Conservation (phyloP, 345 rosid species). For the Populus pruinosa region DNA sequence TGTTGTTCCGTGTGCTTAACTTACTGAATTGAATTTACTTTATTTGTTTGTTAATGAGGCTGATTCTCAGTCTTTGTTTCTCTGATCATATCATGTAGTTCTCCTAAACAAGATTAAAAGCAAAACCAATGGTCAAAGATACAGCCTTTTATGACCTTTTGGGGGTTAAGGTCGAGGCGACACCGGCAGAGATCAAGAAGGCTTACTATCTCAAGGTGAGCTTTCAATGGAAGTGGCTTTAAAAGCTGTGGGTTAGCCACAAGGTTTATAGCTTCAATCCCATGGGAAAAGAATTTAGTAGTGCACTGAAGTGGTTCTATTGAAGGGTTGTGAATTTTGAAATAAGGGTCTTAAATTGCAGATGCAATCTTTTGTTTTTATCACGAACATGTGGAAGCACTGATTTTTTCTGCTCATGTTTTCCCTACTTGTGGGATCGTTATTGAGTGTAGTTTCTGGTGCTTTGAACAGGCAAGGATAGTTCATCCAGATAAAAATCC, state of each 20-base stretch:
- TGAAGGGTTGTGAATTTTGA: background rate
- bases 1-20: background rate
- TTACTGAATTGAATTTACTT: background rate
- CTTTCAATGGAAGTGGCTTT: background rate
- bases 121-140: constrained; percentile 59
- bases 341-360: background rate
- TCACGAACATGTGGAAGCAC: background rate
- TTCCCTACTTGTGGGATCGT: background rate
- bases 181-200: constrained; percentile 79
- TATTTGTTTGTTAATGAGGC: background rate
- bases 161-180: constrained; percentile 67
- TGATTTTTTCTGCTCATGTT: background rate
- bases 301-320: background rate
- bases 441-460: background rate
- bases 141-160: constrained; percentile 63
- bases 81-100: background rate
- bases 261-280: background rate
- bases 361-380: background rate
- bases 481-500: constrained; percentile 98
- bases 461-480: constrained; percentile 61
- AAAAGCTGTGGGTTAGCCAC: background rate
- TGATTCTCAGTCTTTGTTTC: constrained; percentile 4
- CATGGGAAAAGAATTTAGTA: too few relatives aligned
- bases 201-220: constrained; percentile 85
- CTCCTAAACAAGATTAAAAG: background rate